Evolutionary conservation across 73 alveolate species (phyloP).

Genomic region (Tetrahymena elliotti): DNA sequence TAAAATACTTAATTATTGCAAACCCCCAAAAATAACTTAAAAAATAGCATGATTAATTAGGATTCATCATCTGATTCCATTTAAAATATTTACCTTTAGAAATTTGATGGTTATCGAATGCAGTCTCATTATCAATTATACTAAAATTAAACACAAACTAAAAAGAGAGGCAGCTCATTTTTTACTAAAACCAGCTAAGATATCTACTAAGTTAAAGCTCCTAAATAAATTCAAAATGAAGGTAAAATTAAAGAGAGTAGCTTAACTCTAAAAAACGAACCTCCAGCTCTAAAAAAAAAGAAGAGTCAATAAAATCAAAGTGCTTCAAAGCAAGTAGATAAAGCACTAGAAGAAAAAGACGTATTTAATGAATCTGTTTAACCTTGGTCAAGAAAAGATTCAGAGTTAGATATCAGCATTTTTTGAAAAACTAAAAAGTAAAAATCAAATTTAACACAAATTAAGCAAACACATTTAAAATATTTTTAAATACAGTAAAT

Average conservation of each 20-base stretch:
- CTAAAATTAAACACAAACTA: not conserved
- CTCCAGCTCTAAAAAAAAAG: not conserved
- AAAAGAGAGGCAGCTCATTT: not conserved
- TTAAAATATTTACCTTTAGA: not conserved
- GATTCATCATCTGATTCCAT: not conserved
- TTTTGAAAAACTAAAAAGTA: not conserved
- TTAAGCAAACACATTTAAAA: too few species aligned
- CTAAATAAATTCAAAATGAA: not conserved
- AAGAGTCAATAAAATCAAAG: not conserved
- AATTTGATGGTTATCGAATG: not conserved
- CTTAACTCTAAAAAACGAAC: not conserved
- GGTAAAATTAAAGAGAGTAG: not conserved
- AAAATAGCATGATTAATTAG: not conserved
- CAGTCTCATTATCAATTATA: not conserved
- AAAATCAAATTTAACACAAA: too few species aligned
- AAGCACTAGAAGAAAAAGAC: not conserved
- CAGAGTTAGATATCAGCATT: not conserved
- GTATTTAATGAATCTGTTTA: not conserved
- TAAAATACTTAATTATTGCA: too few species aligned
- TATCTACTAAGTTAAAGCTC: not conserved
- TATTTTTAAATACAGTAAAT: too few species aligned
- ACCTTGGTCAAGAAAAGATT: not conserved
- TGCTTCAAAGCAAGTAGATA: not conserved
- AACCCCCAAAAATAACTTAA: not conserved
- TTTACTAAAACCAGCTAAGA: not conserved